Conservation (phyloP, 805 yeast genomes). For the Pichia californica region DNA sequence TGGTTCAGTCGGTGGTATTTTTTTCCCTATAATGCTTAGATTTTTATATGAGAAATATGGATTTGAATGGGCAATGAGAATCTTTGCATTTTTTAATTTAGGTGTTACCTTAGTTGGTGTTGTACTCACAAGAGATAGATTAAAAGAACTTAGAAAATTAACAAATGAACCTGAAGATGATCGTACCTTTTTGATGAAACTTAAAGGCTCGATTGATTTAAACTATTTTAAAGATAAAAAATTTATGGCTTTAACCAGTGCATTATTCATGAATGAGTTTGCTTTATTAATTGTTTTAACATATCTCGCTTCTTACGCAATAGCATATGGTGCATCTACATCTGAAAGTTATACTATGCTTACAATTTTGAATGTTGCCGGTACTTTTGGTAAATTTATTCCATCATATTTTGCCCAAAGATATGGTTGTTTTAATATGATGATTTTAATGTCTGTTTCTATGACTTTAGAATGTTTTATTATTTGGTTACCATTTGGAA, state of each 20-base stretch:
- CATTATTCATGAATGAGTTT: constrained; percentile 41
- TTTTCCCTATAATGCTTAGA: constrained; percentile 46
- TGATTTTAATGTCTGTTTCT: constrained; percentile 40
- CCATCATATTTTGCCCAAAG: constrained; percentile 30
- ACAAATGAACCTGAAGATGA: constrained; percentile 19
- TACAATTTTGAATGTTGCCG: constrained; percentile 41
- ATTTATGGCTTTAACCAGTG: constrained; percentile 33
- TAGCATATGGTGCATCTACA: constrained; percentile 40
- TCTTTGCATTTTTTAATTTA: constrained; percentile 41
- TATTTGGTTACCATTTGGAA: constrained; percentile 64
- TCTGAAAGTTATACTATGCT: constrained; percentile 40
- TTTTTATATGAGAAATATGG: constrained; percentile 42
- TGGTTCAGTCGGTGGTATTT: constrained; percentile 48
- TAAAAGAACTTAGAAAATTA: constrained; percentile 21
- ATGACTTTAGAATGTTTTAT: constrained; percentile 41
- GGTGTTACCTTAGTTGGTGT: constrained; percentile 32
- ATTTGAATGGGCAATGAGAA: constrained; percentile 51
- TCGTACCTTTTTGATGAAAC: constrained; percentile 12
- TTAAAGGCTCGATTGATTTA: constrained; percentile 33
- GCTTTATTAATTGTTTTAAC: constrained; percentile 42
- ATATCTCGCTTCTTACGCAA: constrained; percentile 47
- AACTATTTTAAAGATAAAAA: constrained; percentile 35
- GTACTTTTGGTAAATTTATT: constrained; percentile 32
- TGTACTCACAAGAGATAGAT: constrained; percentile 36
- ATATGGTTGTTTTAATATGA: constrained; percentile 48